Evolutionary conservation across 148 eudicot species (phyloP), one percentile per base, ranked within the genome.

Genomic region (Rhododendron molle): DNA sequence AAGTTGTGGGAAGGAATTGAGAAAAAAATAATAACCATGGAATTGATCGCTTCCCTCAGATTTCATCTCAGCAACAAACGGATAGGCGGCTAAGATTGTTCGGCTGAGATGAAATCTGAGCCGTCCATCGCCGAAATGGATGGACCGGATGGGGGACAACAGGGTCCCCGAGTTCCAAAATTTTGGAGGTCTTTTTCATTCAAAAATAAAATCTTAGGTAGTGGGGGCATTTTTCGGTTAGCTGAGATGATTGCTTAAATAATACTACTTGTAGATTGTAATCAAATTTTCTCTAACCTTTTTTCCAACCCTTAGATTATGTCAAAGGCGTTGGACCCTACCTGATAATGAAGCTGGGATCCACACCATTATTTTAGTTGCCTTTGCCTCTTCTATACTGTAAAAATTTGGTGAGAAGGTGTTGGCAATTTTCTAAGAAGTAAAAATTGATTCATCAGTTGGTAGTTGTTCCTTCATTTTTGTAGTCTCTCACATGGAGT

Each of bases 161-260:
- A 38, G 40, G 40, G 40, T 40, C 8, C 44, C 44, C 44, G 7
- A 40, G 8, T 40, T 40, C 44, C 1, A 40, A 40, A 40, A 40
- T 40, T 40, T 76, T 76, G 49, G 47, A 76, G 1, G 26, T 38
- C 23, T 76, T 38, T 46, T 9, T 38, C 4, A 2, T 38, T 34
- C 20, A 16, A 74, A 76, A 38, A 5, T 76, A 28, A 71, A 71
- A 13, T 71, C 58, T 54, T 54, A 54, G 60, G 60, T 16, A 54
- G 60, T 54, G 77, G 40, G 76, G 43, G 77, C 20, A 34, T 73
- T 36, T 36, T 74, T 38, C 12, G 76, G 43, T 74, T 15, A 21
- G 80, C 46, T 76, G 14, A 46, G 54, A 46, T 78, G 81, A 78
- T 78, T 78, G 34, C 81, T 78, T 78, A 78, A 44, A 21, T 65